Percentiles rank a stretch among this genome's conserved stretches.
These are phyloP conservation scores for Metarhizium brunneum DNA, from an alignment of 2,329 filamentous ascomycete genomes.

Conservation along the genomic window DNA sequence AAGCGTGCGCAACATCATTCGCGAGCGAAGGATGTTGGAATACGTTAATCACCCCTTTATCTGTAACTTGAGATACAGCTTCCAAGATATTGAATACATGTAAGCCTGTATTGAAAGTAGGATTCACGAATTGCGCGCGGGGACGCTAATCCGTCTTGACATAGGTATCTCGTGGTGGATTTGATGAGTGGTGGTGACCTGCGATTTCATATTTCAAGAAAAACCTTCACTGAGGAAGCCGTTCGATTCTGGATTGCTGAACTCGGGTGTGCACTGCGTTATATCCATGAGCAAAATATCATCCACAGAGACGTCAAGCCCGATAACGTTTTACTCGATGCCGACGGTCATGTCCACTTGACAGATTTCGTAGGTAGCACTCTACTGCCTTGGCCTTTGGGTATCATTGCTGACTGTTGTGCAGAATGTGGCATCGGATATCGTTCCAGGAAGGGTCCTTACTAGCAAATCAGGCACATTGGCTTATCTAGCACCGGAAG, in stretches of 20 bases:
- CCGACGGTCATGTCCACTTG: conserved; percentile 89
- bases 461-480: conserved; percentile 96
- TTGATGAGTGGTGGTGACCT: conserved; percentile 96
- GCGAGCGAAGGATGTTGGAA: conserved; percentile 95
- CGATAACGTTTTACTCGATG: conserved; percentile 81
- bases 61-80: conserved; percentile 97
- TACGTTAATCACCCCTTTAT: conserved; percentile 97
- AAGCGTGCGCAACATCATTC: conserved; percentile 95
- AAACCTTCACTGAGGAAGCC: conserved; percentile 95
- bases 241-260: conserved; percentile 96
- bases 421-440: conserved; percentile 93
- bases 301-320: conserved; percentile 89
- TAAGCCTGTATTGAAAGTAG: conserved; percentile 35
- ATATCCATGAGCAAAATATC: conserved; percentile 78
- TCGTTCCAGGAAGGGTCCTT: conserved; percentile 69
- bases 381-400: background rate
- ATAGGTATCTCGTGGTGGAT: conserved; percentile 92
- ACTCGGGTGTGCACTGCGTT: conserved; percentile 80
- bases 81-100: conserved; percentile 99
- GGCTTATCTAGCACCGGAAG: conserved; percentile 91
- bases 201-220: conserved; percentile 94
- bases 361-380: conserved; percentile 71
- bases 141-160: background rate
- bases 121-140: background rate
- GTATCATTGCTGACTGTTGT: conserved; percentile 6